Evolutionary conservation across 495 filamentous ascomycete species (phyloP).

Genomic region (Neohortaea acidophila): DNA sequence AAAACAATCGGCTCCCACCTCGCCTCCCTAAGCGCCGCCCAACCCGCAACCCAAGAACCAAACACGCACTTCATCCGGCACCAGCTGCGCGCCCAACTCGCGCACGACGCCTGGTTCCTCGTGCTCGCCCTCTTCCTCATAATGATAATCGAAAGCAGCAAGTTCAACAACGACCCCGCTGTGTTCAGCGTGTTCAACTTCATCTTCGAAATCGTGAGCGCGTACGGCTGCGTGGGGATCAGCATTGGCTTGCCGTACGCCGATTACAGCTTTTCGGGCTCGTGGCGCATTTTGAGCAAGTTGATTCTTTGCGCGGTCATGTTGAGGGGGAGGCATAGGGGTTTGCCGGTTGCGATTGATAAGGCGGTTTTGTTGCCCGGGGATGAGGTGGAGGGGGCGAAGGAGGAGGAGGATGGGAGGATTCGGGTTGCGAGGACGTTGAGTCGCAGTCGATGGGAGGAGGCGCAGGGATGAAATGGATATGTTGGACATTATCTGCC

Average conservation of each 20-base stretch:
- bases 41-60: background rate
- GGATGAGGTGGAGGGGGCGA: constrained; percentile 31
- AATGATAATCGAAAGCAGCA: constrained; percentile 51
- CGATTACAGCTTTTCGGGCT: constrained; percentile 58
- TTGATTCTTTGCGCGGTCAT: constrained; percentile 64
- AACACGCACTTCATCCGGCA: constrained; percentile 43
- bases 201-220: constrained; percentile 70
- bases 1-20: constrained; percentile 11
- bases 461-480: no score
- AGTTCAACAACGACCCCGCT: constrained; percentile 50
- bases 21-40: constrained; percentile 6
- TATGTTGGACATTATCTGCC: no score
- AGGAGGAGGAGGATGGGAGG: constrained; percentile 47
- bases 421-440: constrained; percentile 30
- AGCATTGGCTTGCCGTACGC: constrained; percentile 52
- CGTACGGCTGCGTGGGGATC: constrained; percentile 69
- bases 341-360: constrained; percentile 68
- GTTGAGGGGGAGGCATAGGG: constrained; percentile 63
- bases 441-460: no score
- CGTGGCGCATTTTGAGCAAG: constrained; percentile 57
- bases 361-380: constrained; percentile 59
- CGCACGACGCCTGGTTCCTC: constrained; percentile 81
- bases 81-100: constrained; percentile 64
- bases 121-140: constrained; percentile 59
- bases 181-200: constrained; percentile 70